phyloP scores from a whole-genome alignment of 208 protist genomes.

The Trypanosoma cruzi region DNA sequence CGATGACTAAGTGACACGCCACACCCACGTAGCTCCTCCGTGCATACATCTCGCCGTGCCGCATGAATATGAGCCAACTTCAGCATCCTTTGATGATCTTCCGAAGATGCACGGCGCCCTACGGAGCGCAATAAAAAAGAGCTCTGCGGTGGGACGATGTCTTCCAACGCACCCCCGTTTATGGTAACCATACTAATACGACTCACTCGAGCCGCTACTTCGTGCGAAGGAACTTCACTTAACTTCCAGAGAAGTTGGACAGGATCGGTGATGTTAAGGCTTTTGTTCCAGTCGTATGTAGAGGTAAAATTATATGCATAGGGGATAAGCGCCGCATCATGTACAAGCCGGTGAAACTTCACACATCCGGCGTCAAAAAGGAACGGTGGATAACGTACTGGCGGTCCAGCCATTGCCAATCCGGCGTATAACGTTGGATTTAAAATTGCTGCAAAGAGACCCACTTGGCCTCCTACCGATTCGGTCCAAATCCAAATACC shows the following conservation, averaged over 20 bases:
- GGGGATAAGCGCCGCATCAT: constrained; percentile 35
- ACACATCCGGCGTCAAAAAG: constrained; percentile 66
- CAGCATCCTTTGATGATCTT: constrained; percentile 9
- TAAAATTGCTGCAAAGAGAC: constrained; percentile 53
- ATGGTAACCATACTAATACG: constrained; percentile 53
- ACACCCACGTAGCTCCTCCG: constrained; percentile 68
- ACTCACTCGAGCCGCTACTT: constrained; percentile 39
- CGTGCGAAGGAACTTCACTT: constrained; percentile 19
- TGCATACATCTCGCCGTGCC: constrained; percentile 60
- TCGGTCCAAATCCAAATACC: constrained; percentile 82
- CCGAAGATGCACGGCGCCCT: constrained; percentile 24
- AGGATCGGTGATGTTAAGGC: neutral
- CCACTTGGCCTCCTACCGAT: constrained; percentile 68
- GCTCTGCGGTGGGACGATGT: constrained; percentile 64
- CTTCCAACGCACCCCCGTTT: constrained; percentile 73
- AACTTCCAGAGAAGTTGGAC: constrained; percentile 36
- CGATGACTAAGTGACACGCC: constrained; percentile 69
- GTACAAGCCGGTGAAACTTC: constrained; percentile 48
- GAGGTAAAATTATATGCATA: constrained; percentile 15
- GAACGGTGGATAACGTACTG: constrained; percentile 66
- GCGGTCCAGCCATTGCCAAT: constrained; percentile 63
- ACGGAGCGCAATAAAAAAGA: constrained; percentile 48
- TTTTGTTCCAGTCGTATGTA: constrained; percentile 3
- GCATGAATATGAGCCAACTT: constrained; percentile 1
- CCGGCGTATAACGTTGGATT: constrained; percentile 64